These are phyloP conservation scores for Candida smagusa DNA, from an alignment of 1,139 yeast species.

Conservation along the genomic window DNA sequence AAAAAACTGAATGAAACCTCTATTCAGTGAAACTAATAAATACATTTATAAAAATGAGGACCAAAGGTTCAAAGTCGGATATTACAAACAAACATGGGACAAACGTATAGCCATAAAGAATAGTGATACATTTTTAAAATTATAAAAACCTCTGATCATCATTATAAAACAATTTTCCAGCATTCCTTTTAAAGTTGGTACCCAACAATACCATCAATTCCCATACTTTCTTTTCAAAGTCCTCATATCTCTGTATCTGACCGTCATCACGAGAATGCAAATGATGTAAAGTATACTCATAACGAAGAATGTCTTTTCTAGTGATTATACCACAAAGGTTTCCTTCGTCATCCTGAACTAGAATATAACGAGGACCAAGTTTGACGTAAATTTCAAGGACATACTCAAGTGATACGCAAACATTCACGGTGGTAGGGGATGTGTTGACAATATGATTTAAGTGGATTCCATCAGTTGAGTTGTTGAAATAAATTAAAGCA, in stretches of 20 bases:
- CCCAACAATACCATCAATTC: constrained; percentile 24
- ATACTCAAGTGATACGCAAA: constrained; percentile 56
- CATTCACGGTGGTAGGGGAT: constrained; percentile 62
- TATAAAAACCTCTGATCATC: constrained; percentile 23
- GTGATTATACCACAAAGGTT: constrained; percentile 58
- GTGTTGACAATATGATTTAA: constrained; percentile 48
- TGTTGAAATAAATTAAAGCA: not conserved
- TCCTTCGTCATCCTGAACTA: constrained; percentile 56
- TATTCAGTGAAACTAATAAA: too few species aligned
- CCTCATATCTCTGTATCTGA: constrained; percentile 15
- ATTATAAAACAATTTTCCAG: constrained; percentile 31
- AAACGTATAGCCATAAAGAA: too few species aligned
- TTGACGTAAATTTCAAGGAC: constrained; percentile 70
- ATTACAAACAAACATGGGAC: too few species aligned
- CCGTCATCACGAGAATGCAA: constrained; percentile 13
- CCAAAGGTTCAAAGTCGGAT: too few species aligned
- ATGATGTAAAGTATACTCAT: constrained; percentile 38
- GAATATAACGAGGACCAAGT: constrained; percentile 74
- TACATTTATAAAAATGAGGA: too few species aligned
- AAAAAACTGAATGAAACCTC: too few species aligned
- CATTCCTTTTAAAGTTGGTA: constrained; percentile 18
- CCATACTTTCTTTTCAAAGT: constrained; percentile 39
- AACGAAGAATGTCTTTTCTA: constrained; percentile 64
- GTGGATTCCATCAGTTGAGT: constrained; percentile 15
- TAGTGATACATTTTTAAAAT: not conserved